Evolutionary conservation across 163 green algal genomes (phyloP), one percentile per base, ranked within the genome.

Genomic region (Chloromonas sp.): DNA sequence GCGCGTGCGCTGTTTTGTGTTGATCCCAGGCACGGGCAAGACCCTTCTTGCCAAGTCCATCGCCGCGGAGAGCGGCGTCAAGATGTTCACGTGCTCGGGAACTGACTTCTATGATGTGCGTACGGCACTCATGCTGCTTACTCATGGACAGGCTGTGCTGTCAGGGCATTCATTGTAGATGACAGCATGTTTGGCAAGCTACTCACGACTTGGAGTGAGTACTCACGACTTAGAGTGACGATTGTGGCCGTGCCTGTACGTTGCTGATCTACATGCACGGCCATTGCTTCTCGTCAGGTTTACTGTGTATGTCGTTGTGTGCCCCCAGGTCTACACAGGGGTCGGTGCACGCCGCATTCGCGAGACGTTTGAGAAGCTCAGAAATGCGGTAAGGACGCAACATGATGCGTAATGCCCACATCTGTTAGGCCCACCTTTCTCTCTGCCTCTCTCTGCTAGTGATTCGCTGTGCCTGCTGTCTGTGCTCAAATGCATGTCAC

Each of bases 41-140:
- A 99, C 97, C 58, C 92, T 99, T 82, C 91, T 99, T 84, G 97
- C 97, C 61, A 98, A 97, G 88, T 96, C 97, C 14, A 95, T 99
- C 60, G 96, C 97, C 2, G 97, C 95, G 11, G 96, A 99, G 91
- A 92, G 93, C 5, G 94, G 94, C n/a, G 97, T 99, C 60, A 95
- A 94, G 78, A 99, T 99, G 92, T 98, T 98, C 92, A 96, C 91
- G 13, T 96, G 93, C 87, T 92, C 87, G 60, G 89, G 89, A 3
- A 94, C 89, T 0, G 91, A 94, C 86, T 94, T 94, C 79, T 92
- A 91, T 61, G 89, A 94, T 71, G 84, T 94, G 36, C 36, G 36
- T 36, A 36, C 36, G 36, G 36, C 36, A 36, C 36, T 36, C 36
- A 36, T 36, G 36, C 36, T 36, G 36, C 36, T 91, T 14, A 77